Evolutionary conservation across 768 basidiomycete genomes (phyloP).

Genomic region (Tylopilus sp.): DNA sequence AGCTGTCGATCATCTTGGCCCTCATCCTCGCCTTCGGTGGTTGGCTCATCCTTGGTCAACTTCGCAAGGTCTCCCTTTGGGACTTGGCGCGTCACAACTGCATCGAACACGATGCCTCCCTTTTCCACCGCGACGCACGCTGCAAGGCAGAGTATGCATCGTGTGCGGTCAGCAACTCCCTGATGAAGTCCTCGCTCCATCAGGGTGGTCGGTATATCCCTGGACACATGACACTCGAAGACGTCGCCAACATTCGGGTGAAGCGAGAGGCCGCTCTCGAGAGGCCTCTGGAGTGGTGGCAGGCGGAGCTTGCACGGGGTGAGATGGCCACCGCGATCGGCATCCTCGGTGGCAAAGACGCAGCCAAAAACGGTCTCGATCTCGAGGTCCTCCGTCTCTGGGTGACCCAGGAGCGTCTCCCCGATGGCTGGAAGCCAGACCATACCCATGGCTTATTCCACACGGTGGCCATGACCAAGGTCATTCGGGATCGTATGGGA

Average conservation of each 20-base stretch:
- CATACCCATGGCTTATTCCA: conserved; percentile 29
- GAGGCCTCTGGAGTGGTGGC: conserved; percentile 37
- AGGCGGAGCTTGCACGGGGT: conserved; percentile 60
- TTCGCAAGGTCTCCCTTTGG: conserved; percentile 33
- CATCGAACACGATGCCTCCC: conserved; percentile 59
- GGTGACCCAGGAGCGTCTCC: conserved; percentile 53
- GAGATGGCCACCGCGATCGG: conserved; percentile 65
- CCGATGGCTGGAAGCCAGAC: conserved; percentile 36
- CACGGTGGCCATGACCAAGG: conserved; percentile 24
- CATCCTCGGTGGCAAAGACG: conserved; percentile 36
- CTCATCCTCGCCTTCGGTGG: conserved; percentile 46
- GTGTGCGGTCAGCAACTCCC: conserved; percentile 34
- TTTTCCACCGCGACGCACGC: conserved; percentile 48
- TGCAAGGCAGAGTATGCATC: conserved; percentile 47
- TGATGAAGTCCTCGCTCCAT: conserved; percentile 39
- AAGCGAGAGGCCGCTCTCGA: conserved; percentile 44
- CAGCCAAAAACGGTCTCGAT: conserved; percentile 40
- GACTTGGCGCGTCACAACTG: conserved; percentile 44
- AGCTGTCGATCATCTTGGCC: conserved; percentile 45
- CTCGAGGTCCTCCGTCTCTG: conserved; percentile 47
- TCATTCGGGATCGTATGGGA: conserved; percentile 28
- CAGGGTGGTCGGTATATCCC: conserved; percentile 33
- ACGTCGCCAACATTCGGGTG: conserved; percentile 48
- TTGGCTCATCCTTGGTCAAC: conserved; percentile 40
- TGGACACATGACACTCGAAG: conserved; percentile 26